These are phyloP conservation scores for Sphaerulina musiva DNA, from an alignment of 2,329 filamentous ascomycete species.

Conservation along the genomic window DNA sequence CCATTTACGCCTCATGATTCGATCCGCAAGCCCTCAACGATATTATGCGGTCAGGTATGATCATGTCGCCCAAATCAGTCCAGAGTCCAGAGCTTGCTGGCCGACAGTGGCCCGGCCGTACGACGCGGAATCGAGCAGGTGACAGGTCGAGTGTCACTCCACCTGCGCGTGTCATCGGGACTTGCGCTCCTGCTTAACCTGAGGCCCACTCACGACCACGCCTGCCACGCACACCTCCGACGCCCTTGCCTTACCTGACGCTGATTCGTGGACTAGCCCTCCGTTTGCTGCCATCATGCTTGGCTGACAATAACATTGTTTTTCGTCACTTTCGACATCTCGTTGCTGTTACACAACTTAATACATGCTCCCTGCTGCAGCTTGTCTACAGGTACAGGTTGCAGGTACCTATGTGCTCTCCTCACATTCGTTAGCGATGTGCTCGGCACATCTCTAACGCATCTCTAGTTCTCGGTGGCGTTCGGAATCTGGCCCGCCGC, in stretches of 20 bases:
- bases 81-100: background rate
- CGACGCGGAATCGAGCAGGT: conserved; percentile 6
- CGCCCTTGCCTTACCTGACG: background rate
- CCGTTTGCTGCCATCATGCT: background rate
- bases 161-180: background rate
- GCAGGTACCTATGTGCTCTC: background rate
- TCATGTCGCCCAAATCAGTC: background rate
- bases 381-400: background rate
- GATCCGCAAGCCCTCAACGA: background rate
- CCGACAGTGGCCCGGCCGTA: background rate
- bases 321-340: conserved; percentile 6
- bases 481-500: background rate
- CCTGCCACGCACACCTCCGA: background rate
- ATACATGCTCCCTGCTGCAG: background rate
- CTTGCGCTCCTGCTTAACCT: background rate
- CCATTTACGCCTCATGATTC: background rate
- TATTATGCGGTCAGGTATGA: background rate
- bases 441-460: background rate
- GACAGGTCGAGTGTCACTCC: conserved; percentile 9
- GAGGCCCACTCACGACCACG: too few relatives aligned
- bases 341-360: conserved; percentile 2
- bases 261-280: background rate
- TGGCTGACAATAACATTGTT: conserved; percentile 6
- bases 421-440: background rate
- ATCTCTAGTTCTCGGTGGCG: background rate